phyloP scores from a whole-genome alignment of 495 filamentous ascomycete genomes.

The Aspergillus ostianus region DNA sequence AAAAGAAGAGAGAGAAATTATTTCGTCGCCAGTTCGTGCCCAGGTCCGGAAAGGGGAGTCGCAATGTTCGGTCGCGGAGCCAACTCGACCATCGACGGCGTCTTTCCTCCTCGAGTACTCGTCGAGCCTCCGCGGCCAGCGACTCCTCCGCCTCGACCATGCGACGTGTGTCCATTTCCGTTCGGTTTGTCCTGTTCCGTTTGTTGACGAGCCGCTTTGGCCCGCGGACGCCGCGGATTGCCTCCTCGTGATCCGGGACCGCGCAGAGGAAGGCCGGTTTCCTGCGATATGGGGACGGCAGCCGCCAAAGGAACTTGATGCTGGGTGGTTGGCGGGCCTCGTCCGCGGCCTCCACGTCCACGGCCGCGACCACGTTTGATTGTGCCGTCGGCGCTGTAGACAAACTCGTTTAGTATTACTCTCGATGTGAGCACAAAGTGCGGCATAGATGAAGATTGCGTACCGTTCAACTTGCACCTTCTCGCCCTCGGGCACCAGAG shows the following conservation, averaged over 20 bases:
- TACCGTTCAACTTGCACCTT: conserved; percentile 81
- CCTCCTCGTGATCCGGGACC: conserved; percentile 78
- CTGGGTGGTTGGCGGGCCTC: conserved; percentile 37
- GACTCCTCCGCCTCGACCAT: conserved; percentile 30
- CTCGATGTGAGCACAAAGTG: not conserved
- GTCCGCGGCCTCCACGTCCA: conserved; percentile 57
- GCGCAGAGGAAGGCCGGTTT: conserved; percentile 54
- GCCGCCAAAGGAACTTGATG: conserved; percentile 42
- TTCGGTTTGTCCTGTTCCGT: conserved; percentile 69
- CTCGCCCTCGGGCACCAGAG: conserved; percentile 81
- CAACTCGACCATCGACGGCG: conserved; percentile 32
- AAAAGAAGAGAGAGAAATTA: conserved; percentile 13
- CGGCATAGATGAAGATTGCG: conserved; percentile 20
- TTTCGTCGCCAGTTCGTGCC: conserved; percentile 32
- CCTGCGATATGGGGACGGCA: conserved; percentile 43
- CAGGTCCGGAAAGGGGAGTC: conserved; percentile 28
- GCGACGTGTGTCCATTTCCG: conserved; percentile 20
- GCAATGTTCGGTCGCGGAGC: conserved; percentile 25
- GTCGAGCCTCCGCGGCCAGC: conserved; percentile 34
- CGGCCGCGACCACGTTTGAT: conserved; percentile 75
- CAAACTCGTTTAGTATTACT: conserved; percentile 28
- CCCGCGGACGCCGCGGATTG: conserved; percentile 75
- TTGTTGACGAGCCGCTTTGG: conserved; percentile 65
- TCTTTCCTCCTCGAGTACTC: conserved; percentile 31
- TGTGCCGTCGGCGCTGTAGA: conserved; percentile 66